phyloP scores from a whole-genome alignment of 2,329 filamentous ascomycete genomes.

The Davidsoniella virescens region DNA sequence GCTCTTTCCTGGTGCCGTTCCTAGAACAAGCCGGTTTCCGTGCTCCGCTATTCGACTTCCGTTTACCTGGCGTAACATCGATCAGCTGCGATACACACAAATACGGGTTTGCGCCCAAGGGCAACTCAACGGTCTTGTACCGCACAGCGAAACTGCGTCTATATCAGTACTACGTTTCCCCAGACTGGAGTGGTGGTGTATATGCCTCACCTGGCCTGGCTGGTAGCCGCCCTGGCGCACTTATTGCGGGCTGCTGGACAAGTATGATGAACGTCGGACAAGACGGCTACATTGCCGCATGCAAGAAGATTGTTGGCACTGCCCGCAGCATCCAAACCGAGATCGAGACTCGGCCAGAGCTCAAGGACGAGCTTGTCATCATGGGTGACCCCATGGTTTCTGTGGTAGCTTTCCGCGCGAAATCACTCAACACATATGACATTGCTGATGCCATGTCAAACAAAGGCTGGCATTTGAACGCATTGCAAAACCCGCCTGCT shows the following conservation, averaged over 20 bases:
- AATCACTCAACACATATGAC: conserved; percentile 82
- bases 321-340: conserved; percentile 67
- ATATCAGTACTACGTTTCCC: conserved; percentile 92
- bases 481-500: conserved; percentile 76
- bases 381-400: conserved; percentile 76
- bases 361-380: conserved; percentile 60
- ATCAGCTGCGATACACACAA: conserved; percentile 98
- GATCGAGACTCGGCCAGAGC: conserved; percentile 50
- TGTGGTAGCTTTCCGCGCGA: conserved; percentile 76
- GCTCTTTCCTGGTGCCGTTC: conserved; percentile 86
- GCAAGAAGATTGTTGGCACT: conserved; percentile 72
- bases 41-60: conserved; percentile 78
- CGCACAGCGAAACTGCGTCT: conserved; percentile 60
- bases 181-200: conserved; percentile 89
- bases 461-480: conserved; percentile 91
- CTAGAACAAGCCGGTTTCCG: conserved; percentile 90
- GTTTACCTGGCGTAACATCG: conserved; percentile 80
- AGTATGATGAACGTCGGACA: conserved; percentile 80
- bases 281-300: conserved; percentile 72
- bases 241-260: conserved; percentile 94
- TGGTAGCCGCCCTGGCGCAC: conserved; percentile 76
- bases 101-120: conserved; percentile 96
- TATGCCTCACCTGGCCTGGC: conserved; percentile 89
- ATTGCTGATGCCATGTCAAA: conserved; percentile 74
- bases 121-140: conserved; percentile 87